Base-by-base conservation (phyloP, 805 yeast genomes). In the Candida bentonensis region DNA sequence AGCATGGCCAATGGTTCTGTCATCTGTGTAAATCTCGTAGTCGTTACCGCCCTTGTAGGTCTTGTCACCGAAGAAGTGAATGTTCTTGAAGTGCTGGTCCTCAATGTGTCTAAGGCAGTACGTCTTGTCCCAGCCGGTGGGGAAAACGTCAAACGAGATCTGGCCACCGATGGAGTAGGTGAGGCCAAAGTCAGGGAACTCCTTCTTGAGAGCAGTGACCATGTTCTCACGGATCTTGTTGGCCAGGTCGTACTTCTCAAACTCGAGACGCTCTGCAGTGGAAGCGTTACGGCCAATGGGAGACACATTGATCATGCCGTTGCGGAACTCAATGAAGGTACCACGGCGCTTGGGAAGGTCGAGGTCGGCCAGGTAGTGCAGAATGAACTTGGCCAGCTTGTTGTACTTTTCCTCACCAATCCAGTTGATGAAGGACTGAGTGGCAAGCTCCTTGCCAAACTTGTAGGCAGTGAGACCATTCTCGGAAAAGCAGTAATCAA, bases 71-170 rank as follows among this genome's bases (percentile, higher is more conserved):
- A 92, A 92, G 79, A 92, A 92, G 72, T 92, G 97, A 58, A 92
- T 86, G 56, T 77, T 74, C 59, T 78, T 73, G 71, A 88, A 92
- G 53, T 82, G 78, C 67, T 89, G 96, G 48, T 72, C 66, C 58
- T 69, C 85, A 56, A 92, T 88, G 68, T 89, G 98, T 67, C 82
- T 87, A 63, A 92, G 76, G 67, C 95, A 85, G 73, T 89, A 92
- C 50, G 99, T 92, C 78, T 92, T 92, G 69, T 92, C 99, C 99
- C 99, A 92, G 61, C 99, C 98, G 51, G 96, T 85, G 72, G 99
- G 99, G 89, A 92, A 92, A 52, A 92, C 97, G 61, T 92, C 99
- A 59, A 92, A 92, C 27, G 97, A 89, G 65, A 92, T 92, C 75
- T 92, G 97, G 57, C 99, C 99, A 66, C 99, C 99, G 53, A 92